These are phyloP conservation scores for Kluyveromyces nonfermentans DNA, from an alignment of 805 yeast genomes.

Conservation along the genomic window DNA sequence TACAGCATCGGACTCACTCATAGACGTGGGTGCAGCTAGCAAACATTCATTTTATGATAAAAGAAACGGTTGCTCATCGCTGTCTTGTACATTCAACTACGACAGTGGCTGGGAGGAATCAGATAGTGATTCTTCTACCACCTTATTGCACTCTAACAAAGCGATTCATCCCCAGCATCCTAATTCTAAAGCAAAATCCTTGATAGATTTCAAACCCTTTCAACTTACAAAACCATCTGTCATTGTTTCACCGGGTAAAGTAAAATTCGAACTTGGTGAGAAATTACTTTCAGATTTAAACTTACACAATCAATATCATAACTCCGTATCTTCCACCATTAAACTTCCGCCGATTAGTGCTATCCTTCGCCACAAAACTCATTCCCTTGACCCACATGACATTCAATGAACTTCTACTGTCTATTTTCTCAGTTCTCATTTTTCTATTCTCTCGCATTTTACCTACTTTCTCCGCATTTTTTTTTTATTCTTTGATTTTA, in stretches of 20 bases:
- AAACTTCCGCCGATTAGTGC: not conserved
- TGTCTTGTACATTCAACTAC: not conserved
- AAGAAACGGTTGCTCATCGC: not conserved
- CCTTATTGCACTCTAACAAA: not conserved
- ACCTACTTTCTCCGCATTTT: too few relatives aligned
- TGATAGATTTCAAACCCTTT: not conserved
- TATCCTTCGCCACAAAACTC: not conserved
- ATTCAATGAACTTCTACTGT: not conserved
- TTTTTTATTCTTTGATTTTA: too few relatives aligned
- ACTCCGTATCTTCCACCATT: too few relatives aligned
- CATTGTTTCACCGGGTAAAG: not conserved
- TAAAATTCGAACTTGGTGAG: not conserved
- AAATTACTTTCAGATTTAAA: not conserved
- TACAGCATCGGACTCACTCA: not conserved
- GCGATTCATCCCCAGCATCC: not conserved
- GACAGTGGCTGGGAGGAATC: not conserved
- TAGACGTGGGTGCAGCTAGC: not conserved
- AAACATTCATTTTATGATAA: not conserved
- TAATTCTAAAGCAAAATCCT: not conserved
- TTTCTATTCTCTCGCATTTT: too few relatives aligned
- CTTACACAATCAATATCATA: not conserved
- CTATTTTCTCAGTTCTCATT: not conserved
- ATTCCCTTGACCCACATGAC: not conserved
- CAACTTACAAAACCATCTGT: not conserved
- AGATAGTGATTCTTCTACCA: not conserved